Conservation (phyloP, 306 rosid species). For the Sicyos edulis region DNA sequence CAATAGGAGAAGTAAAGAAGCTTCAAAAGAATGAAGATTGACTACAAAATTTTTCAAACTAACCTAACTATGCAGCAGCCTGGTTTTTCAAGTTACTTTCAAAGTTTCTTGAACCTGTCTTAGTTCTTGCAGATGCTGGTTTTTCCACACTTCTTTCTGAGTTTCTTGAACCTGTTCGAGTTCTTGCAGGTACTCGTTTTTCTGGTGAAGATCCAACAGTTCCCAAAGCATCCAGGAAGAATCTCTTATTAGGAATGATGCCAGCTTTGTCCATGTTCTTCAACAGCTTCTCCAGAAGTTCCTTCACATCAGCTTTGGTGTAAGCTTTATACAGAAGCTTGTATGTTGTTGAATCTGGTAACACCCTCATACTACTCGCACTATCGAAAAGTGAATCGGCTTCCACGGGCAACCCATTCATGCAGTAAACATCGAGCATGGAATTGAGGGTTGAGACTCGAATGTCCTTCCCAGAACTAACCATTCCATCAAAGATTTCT, state of each 20-base stretch:
- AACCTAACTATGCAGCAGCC: conserved; percentile 13
- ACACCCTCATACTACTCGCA: conserved; percentile 38
- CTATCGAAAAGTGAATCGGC: conserved; percentile 57
- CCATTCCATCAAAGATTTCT: conserved; percentile 60
- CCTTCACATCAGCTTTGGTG: conserved; percentile 72
- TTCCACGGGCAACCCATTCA: conserved; percentile 75
- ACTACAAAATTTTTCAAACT: neutral
- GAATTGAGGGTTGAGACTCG: conserved; percentile 77
- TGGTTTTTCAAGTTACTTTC: conserved; percentile 29
- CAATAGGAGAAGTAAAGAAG: neutral
- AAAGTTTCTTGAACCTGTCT: conserved; percentile 28
- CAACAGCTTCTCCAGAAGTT: conserved; percentile 59
- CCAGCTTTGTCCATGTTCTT: conserved; percentile 80
- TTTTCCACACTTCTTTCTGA: conserved; percentile 30
- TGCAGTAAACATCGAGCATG: conserved; percentile 88
- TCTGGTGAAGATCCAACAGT: conserved; percentile 50
- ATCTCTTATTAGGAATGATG: conserved; percentile 75
- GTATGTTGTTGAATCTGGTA: conserved; percentile 63
- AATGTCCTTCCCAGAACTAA: conserved; percentile 46
- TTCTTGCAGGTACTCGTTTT: conserved; percentile 31
- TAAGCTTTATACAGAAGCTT: conserved; percentile 87
- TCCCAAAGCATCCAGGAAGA: conserved; percentile 80
- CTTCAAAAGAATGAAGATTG: neutral
- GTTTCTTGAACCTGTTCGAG: conserved; percentile 30
- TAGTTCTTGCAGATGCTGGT: conserved; percentile 32